Base-by-base conservation (phyloP, 1,284 basidiomycete genomes). In the Filobasidium uniguttulatum region DNA sequence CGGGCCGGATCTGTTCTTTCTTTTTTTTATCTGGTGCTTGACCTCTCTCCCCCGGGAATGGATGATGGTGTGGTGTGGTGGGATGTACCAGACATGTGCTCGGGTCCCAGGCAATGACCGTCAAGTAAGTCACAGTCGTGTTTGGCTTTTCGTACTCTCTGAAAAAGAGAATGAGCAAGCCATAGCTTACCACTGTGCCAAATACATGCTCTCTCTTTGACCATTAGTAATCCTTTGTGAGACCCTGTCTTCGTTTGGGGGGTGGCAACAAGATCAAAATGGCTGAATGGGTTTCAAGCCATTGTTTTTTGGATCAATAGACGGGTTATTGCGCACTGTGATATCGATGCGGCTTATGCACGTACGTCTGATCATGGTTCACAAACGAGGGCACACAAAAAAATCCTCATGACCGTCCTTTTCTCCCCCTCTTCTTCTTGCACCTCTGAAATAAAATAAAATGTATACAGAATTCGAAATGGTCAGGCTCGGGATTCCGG, bases 311-410 rank as follows among this genome's bases (percentile, higher is more conserved):
- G 8, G 53, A 68, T 69, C 3, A n/a, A n/a, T n/a, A 61, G 73
- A 1, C 62, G 76, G 7, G 71, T 73, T 5, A 76, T 97, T 33
- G 88, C 87, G 0, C 82, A 96, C 44, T 90, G 88, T 65, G 93
- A 97, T 62, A 86, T 83, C 60, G 90, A 94, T 67, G 89, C 88
- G 0, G 89, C 90, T 56, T 90, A 89, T 65, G 87, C 87, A 20
- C 67, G 67, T 67, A 41, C 52, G 66, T 54, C 23, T 3, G 10
- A 20, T 17, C 4, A 10, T 34, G 43, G 38, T 1, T 49, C n/a
- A n/a, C n/a, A n/a, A n/a, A n/a, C n/a, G n/a, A n/a, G n/a, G n/a
- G n/a, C n/a, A n/a, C n/a, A n/a, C n/a, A n/a, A n/a, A n/a, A n/a
- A n/a, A n/a, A n/a, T n/a, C n/a, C n/a, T n/a, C n/a, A n/a, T n/a